Evolutionary conservation across 257 asterid species (phyloP).

Genomic region (Fraxinus pennsylvanica): DNA sequence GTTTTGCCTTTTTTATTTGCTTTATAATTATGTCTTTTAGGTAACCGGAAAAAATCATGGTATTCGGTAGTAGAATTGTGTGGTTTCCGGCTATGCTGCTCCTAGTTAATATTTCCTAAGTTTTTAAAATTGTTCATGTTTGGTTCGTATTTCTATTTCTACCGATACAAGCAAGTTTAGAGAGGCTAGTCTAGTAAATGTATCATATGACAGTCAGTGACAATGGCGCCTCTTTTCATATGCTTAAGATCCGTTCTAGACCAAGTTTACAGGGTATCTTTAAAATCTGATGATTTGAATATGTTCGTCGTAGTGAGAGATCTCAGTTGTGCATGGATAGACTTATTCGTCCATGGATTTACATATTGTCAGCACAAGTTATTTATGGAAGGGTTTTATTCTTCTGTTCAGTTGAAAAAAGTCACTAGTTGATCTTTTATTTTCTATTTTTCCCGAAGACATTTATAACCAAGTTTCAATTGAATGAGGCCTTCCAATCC

Average conservation of each 20-base stretch:
- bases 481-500: background rate
- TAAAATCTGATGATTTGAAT: background rate
- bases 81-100: too few relatives aligned
- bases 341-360: background rate
- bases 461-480: too few relatives aligned
- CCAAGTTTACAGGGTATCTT: background rate
- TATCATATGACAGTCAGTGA: background rate
- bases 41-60: too few relatives aligned
- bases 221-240: background rate
- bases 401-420: background rate
- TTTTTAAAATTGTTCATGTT: too few relatives aligned
- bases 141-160: background rate
- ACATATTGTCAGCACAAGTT: background rate
- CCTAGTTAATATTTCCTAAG: too few relatives aligned
- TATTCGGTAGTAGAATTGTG: too few relatives aligned
- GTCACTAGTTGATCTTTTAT: too few relatives aligned
- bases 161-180: background rate
- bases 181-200: background rate
- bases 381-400: background rate
- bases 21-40: too few relatives aligned
- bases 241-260: background rate
- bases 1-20: too few relatives aligned
- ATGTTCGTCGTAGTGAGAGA: background rate
- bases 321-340: too few relatives aligned
- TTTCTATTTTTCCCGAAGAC: too few relatives aligned